Evolutionary conservation across 2,329 filamentous ascomycete species (phyloP).

Genomic region (Colletotrichum sp.): DNA sequence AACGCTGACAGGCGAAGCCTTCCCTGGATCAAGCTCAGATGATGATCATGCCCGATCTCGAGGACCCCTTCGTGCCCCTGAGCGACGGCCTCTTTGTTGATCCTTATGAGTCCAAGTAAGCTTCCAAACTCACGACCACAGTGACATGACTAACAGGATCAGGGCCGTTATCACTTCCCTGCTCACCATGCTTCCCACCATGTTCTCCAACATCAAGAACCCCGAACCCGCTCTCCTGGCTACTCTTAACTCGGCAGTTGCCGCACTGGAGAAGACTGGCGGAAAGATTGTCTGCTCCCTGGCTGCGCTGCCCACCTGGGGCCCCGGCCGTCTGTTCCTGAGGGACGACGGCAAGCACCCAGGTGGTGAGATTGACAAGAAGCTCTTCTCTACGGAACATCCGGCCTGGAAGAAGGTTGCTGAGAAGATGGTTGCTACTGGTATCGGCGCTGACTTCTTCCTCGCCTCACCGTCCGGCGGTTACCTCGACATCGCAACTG

Average conservation of each 20-base stretch:
- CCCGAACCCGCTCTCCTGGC: conserved; percentile 89
- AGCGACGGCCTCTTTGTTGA: conserved; percentile 94
- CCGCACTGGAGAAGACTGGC: conserved; percentile 84
- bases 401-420: conserved; percentile 85
- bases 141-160: conserved; percentile 27
- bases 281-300: conserved; percentile 92
- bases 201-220: conserved; percentile 89
- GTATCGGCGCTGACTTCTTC: conserved; percentile 93
- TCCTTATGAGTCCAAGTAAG: conserved; percentile 82
- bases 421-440: conserved; percentile 84
- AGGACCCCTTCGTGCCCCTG: conserved; percentile 93
- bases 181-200: conserved; percentile 79
- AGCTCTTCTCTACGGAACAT: conserved; percentile 89
- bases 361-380: conserved; percentile 88
- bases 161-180: conserved; percentile 84
- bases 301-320: conserved; percentile 88
- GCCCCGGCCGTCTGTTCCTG: conserved; percentile 83
- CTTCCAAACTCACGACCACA: not conserved
- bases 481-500: conserved; percentile 91
- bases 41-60: conserved; percentile 97
- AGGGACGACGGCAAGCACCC: conserved; percentile 88
- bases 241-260: conserved; percentile 80
- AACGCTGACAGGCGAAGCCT: conserved; percentile 49
- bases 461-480: conserved; percentile 87
- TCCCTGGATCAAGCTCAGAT: conserved; percentile 89